Evolutionary conservation across 495 filamentous ascomycete species (phyloP).

Genomic region (Penicillium turbatum): DNA sequence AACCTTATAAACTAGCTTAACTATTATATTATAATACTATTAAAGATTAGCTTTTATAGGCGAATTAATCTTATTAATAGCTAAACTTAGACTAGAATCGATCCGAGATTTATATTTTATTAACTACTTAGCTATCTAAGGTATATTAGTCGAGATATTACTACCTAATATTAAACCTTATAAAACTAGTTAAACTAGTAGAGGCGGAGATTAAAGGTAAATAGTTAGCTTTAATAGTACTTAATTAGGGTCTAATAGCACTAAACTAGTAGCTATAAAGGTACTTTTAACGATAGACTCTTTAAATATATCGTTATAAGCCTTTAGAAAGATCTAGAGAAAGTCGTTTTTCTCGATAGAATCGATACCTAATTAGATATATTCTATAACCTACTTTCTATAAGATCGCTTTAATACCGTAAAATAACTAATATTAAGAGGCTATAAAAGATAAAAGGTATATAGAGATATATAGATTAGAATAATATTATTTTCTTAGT

Average conservation of each 20-base stretch:
- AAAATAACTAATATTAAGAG: too few relatives aligned
- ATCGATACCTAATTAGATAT: not conserved
- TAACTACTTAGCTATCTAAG: not conserved
- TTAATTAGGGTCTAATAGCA: not conserved
- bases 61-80: slow-evolving; percentile 1
- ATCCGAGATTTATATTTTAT: not conserved
- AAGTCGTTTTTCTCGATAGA: slow-evolving; percentile 1
- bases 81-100: too few relatives aligned
- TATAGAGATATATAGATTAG: too few relatives aligned
- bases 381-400: not conserved
- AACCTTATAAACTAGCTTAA: not conserved
- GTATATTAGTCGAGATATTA: slow-evolving; percentile 1
- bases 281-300: slow-evolving; percentile 1
- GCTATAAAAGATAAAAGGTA: not conserved
- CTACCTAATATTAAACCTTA: slow-evolving; percentile 1
- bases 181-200: not conserved
- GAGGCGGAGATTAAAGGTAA: slow-evolving; percentile 1
- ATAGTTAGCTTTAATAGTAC: not conserved
- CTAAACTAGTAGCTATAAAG: not conserved
- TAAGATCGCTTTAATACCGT: too few relatives aligned
- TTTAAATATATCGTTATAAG: not conserved
- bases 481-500: too few relatives aligned
- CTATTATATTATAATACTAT: not conserved
- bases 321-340: not conserved
- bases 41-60: slow-evolving; percentile 4